A percentile compares a stretch with the other conserved stretches of the same genome.
Evolutionary conservation across 495 filamentous ascomycete genomes (phyloP).

Genomic region (Aspergillus egyptiacus): DNA sequence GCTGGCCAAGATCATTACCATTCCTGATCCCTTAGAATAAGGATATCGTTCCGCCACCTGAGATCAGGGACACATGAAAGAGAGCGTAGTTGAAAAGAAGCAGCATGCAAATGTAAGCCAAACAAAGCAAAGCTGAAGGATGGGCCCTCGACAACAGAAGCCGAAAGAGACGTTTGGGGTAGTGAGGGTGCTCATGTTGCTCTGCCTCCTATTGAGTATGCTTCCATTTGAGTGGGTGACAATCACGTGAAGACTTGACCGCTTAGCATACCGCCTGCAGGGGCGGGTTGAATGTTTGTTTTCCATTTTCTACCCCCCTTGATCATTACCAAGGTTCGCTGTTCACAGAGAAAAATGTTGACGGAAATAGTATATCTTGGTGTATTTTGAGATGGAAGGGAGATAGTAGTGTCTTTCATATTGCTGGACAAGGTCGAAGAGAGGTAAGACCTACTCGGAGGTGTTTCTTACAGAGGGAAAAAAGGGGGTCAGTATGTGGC

Average conservation of each 20-base stretch:
- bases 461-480: not conserved
- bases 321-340: too few species aligned
- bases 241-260: conserved; percentile 23
- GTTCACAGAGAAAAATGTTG: too few species aligned
- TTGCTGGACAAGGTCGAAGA: not conserved
- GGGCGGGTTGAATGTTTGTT: conserved; percentile 7
- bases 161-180: conserved; percentile 17
- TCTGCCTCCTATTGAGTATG: conserved; percentile 21
- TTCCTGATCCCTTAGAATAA: conserved; percentile 23
- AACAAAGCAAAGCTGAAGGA: conserved; percentile 7
- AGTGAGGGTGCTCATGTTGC: conserved; percentile 20
- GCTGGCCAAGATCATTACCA: conserved; percentile 25
- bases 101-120: not conserved
- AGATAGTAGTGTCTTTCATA: not conserved
- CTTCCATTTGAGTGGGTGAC: conserved; percentile 17
- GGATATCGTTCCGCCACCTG: not conserved
- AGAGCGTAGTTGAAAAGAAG: not conserved
- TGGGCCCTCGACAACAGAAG: conserved; percentile 1
- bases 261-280: conserved; percentile 16
- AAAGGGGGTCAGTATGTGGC: not conserved
- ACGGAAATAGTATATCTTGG: too few species aligned
- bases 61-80: conserved; percentile 2
- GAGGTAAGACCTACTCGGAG: not conserved
- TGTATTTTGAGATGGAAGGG: not conserved
- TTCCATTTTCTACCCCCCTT: conserved; percentile 1